phyloP scores from a whole-genome alignment of 2,329 filamentous ascomycete species.

The Zopfia rhizophila region DNA sequence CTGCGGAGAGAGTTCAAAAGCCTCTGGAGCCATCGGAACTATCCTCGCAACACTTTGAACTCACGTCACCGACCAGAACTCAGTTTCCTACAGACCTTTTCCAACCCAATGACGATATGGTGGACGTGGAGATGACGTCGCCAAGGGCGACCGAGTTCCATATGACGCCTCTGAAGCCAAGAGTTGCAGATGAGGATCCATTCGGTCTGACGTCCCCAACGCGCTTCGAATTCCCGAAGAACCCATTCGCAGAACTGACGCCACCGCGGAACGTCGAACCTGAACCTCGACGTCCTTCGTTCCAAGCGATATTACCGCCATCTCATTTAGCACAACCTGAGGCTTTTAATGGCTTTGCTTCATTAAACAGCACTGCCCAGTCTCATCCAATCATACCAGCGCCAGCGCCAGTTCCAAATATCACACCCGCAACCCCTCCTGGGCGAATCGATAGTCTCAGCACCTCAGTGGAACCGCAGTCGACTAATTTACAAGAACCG shows the following conservation, averaged over 20 bases:
- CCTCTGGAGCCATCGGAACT: too few relatives aligned
- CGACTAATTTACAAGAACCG: constrained; percentile 20
- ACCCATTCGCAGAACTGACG: constrained; percentile 36
- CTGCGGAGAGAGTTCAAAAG: neutral
- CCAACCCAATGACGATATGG: constrained; percentile 33
- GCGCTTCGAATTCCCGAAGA: constrained; percentile 52
- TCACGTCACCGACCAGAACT: constrained; percentile 52
- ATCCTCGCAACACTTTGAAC: constrained; percentile 22
- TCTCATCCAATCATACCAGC: constrained; percentile 30
- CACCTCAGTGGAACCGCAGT: constrained; percentile 28
- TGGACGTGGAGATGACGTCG: constrained; percentile 50
- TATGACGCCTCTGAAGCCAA: constrained; percentile 49
- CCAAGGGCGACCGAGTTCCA: constrained; percentile 49
- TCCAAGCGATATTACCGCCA: constrained; percentile 49
- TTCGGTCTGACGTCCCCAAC: constrained; percentile 53
- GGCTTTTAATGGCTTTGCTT: constrained; percentile 47
- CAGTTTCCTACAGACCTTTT: constrained; percentile 49
- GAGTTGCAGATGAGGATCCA: constrained; percentile 45
- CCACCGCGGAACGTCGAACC: constrained; percentile 27
- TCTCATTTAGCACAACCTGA: constrained; percentile 38
- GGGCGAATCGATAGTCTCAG: constrained; percentile 38
- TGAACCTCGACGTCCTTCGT: constrained; percentile 45
- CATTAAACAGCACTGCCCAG: constrained; percentile 47
- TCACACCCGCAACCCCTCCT: constrained; percentile 17
- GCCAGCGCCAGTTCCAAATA: constrained; percentile 19